Evolutionary conservation across 495 filamentous ascomycete genomes (phyloP).

Genomic region (Penicillium taxi): DNA sequence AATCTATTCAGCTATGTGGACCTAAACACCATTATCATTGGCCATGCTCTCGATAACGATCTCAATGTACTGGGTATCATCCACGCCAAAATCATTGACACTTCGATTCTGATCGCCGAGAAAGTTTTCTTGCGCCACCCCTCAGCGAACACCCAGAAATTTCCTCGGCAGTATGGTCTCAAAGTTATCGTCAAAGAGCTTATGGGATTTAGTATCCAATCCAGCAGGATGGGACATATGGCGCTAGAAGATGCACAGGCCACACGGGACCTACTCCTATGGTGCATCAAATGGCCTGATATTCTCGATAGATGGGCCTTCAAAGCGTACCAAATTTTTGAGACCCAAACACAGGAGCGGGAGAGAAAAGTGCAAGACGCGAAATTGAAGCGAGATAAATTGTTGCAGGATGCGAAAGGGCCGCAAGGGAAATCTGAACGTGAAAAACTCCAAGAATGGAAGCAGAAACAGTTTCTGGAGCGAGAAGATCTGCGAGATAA

Average conservation of each 20-base stretch:
- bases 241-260: conserved; percentile 36
- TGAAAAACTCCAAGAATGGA: no score
- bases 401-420: no score
- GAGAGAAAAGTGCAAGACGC: no score
- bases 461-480: no score
- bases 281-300: conserved; percentile 24
- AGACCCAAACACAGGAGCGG: no score
- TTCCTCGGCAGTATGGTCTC: conserved; percentile 19
- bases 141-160: background rate
- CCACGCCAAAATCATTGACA: conserved; percentile 36
- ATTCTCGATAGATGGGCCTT: conserved; percentile 14
- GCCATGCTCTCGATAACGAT: conserved; percentile 38
- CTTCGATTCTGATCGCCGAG: conserved; percentile 20
- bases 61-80: conserved; percentile 36
- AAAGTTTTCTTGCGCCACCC: conserved; percentile 10
- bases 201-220: conserved; percentile 26
- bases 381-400: no score
- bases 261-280: conserved; percentile 33
- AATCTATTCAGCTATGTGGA: conserved; percentile 34
- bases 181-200: conserved; percentile 25
- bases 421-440: no score
- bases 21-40: conserved; percentile 37
- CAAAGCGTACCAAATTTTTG: no score
- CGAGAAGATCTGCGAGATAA: no score
- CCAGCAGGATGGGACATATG: conserved; percentile 24